These are phyloP conservation scores for Malassezia yamatoensis DNA, from an alignment of 1,284 basidiomycete species.

Conservation along the genomic window DNA sequence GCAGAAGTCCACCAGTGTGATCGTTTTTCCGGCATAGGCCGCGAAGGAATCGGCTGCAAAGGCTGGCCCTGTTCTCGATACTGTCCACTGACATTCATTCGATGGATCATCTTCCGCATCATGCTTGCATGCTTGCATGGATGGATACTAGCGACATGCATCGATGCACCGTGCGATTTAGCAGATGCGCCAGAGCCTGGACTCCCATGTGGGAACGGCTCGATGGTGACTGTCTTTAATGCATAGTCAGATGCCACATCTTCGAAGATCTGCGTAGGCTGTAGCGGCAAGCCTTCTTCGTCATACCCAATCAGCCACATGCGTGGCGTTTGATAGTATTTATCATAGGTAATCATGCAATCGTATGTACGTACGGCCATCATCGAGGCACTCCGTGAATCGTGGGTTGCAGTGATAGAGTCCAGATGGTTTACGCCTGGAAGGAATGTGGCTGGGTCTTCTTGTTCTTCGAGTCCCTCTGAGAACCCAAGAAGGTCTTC, in stretches of 20 bases:
- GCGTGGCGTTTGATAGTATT: slow-evolving; percentile 50
- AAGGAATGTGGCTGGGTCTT: slow-evolving; percentile 8
- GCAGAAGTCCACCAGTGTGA: slow-evolving; percentile 55
- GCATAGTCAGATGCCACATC: slow-evolving; percentile 95
- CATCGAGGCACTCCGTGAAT: neutral
- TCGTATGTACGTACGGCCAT: slow-evolving; percentile 75
- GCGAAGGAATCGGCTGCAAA: neutral
- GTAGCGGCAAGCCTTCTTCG: slow-evolving; percentile 40
- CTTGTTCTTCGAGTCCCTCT: neutral
- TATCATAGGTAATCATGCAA: slow-evolving; percentile 99
- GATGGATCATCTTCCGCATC: slow-evolving; percentile 99
- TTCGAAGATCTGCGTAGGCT: slow-evolving; percentile 82
- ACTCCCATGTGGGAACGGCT: slow-evolving; percentile 89
- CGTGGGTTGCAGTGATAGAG: neutral
- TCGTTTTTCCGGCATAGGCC: slow-evolving; percentile 58
- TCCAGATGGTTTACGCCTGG: neutral
- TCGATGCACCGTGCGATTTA: slow-evolving; percentile 16
- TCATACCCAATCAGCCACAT: slow-evolving; percentile 47
- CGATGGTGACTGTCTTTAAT: slow-evolving; percentile 96
- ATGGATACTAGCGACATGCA: slow-evolving; percentile 62
- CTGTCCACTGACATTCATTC: slow-evolving; percentile 66
- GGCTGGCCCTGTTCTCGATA: slow-evolving; percentile 4
- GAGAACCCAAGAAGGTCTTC: slow-evolving; percentile 3
- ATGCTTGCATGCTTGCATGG: slow-evolving; percentile 98
- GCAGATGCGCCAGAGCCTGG: slow-evolving; percentile 33